Evolutionary conservation across 106 monocot species (phyloP).

Genomic region (Vanilla planifolia): DNA sequence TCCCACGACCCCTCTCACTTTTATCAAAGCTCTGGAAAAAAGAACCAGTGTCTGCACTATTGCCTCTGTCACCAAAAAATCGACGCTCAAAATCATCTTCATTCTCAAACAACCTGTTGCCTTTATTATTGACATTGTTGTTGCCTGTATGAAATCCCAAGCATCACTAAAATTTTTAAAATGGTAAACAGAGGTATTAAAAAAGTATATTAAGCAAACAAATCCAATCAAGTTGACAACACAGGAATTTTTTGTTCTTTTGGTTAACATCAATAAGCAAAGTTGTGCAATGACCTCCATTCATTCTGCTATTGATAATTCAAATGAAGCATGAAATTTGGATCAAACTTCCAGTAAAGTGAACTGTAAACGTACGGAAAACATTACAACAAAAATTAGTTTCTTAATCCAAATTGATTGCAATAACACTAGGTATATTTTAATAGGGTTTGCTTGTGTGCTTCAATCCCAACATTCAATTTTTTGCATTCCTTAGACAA

Average conservation of each 20-base stretch:
- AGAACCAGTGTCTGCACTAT: constrained; percentile 6
- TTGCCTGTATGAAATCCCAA: background rate
- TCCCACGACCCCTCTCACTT: constrained; percentile 21
- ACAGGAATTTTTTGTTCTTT: background rate
- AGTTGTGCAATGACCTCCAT: no score
- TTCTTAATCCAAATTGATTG: no score
- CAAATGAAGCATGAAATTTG: no score
- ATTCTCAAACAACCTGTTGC: constrained; percentile 14
- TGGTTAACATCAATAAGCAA: background rate
- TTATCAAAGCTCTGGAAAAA: constrained; percentile 45
- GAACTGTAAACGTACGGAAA: no score
- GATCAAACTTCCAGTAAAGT: no score
- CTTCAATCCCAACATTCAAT: no score
- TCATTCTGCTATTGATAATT: no score
- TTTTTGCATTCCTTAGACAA: no score
- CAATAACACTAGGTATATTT: no score
- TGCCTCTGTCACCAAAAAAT: constrained; percentile 20
- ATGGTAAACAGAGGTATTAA: background rate
- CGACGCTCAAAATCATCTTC: constrained; percentile 34
- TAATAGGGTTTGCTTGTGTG: no score
- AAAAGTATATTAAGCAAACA: background rate
- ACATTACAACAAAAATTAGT: no score
- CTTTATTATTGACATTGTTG: background rate
- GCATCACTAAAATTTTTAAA: background rate
- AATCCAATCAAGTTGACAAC: background rate